phyloP scores from a whole-genome alignment of 805 yeast species.

The Candida anglica region DNA sequence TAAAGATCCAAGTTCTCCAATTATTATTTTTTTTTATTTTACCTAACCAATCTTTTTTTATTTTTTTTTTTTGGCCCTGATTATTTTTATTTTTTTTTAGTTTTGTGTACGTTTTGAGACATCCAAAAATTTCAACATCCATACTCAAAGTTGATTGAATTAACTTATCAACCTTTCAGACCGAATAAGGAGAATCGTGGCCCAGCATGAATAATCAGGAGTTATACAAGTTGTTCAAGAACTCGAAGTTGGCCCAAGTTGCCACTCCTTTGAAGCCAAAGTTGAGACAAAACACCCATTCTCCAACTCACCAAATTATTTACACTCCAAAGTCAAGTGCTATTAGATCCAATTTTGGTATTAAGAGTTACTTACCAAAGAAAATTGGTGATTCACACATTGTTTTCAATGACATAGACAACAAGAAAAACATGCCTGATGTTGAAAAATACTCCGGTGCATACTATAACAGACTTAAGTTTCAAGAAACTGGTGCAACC shows the following conservation, averaged over 20 bases:
- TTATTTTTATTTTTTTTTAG: too few species aligned
- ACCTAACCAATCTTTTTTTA: too few species aligned
- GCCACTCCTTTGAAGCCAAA: slow-evolving; percentile 34
- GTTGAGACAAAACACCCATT: slow-evolving; percentile 21
- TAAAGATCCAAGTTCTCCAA: too few species aligned
- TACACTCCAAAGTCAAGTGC: slow-evolving; percentile 65
- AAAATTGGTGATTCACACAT: slow-evolving; percentile 56
- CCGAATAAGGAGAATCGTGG: too few species aligned
- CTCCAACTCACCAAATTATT: slow-evolving; percentile 71
- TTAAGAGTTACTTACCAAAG: slow-evolving; percentile 66
- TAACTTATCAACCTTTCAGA: too few species aligned
- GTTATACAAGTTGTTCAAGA: slow-evolving; percentile 30
- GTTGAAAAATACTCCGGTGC: slow-evolving; percentile 62
- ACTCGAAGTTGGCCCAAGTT: slow-evolving; percentile 41
- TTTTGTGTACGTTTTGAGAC: background rate
- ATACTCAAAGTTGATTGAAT: background rate
- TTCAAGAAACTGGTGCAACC: slow-evolving; percentile 64
- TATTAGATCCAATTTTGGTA: slow-evolving; percentile 69
- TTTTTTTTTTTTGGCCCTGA: too few species aligned
- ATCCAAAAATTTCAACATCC: background rate
- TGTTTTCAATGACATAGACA: slow-evolving; percentile 64
- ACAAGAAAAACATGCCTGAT: slow-evolving; percentile 62
- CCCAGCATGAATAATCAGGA: slow-evolving; percentile 26
- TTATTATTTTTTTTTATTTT: too few species aligned
- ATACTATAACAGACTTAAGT: slow-evolving; percentile 57